These are phyloP conservation scores for Metahyphopichia silvanorum DNA, from an alignment of 805 yeast species.

Conservation along the genomic window DNA sequence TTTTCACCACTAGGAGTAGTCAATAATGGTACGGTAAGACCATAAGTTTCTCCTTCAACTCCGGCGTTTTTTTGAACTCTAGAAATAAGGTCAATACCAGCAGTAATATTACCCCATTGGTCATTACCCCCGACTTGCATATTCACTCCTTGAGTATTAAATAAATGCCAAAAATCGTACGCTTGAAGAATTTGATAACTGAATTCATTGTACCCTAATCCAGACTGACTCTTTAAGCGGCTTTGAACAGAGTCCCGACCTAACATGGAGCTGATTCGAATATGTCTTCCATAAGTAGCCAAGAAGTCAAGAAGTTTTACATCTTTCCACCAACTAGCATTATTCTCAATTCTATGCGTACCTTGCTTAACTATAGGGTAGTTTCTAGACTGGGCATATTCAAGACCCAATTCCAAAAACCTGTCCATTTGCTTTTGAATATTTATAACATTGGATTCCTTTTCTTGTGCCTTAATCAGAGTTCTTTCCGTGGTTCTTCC, in stretches of 20 bases:
- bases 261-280: slow-evolving; percentile 83
- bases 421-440: slow-evolving; percentile 60
- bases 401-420: slow-evolving; percentile 61
- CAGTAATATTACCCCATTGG: slow-evolving; percentile 98
- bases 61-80: slow-evolving; percentile 38
- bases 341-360: slow-evolving; percentile 51
- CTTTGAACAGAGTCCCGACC: slow-evolving; percentile 83
- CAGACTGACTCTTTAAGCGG: slow-evolving; percentile 63
- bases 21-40: slow-evolving; percentile 85
- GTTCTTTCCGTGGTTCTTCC: slow-evolving; percentile 79
- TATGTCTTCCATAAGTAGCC: slow-evolving; percentile 69
- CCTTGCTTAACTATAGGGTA: slow-evolving; percentile 19
- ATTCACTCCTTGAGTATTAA: slow-evolving; percentile 52
- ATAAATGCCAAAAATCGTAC: slow-evolving; percentile 84
- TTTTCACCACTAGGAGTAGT: slow-evolving; percentile 89
- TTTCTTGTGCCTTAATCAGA: slow-evolving; percentile 48
- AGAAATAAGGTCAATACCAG: slow-evolving; percentile 85
- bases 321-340: slow-evolving; percentile 82
- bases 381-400: slow-evolving; percentile 56
- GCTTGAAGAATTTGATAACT: slow-evolving; percentile 92
- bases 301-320: slow-evolving; percentile 75
- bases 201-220: slow-evolving; percentile 92
- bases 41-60: slow-evolving; percentile 41
- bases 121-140: slow-evolving; percentile 95
- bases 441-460: slow-evolving; percentile 53